A percentile compares a stretch with the other conserved stretches of the same genome.
Evolutionary conservation across 2,329 filamentous ascomycete genomes (phyloP).

Genomic region (Lasiodiplodia hormozganensis): DNA sequence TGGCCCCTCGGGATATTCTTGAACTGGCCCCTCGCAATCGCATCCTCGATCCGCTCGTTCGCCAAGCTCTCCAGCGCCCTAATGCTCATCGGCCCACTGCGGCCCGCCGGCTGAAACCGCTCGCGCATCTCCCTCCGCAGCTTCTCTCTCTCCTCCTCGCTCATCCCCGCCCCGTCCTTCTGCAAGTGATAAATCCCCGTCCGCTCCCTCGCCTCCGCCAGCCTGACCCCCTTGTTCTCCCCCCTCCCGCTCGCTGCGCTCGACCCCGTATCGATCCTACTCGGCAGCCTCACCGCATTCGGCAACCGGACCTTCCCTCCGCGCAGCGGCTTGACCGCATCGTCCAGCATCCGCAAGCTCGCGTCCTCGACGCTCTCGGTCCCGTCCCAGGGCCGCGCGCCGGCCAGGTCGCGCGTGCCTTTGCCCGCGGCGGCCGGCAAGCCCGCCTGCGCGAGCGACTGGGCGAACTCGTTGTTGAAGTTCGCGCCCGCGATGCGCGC

Average conservation of each 20-base stretch:
- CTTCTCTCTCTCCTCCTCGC: constrained; percentile 74
- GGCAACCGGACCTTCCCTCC: background rate
- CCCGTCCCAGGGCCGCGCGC: constrained; percentile 77
- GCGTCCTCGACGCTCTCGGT: constrained; percentile 76
- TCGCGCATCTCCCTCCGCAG: constrained; percentile 78
- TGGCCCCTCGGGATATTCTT: constrained; percentile 81
- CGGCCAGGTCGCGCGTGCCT: constrained; percentile 72
- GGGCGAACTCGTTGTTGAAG: constrained; percentile 61
- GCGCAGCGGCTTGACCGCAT: constrained; percentile 59
- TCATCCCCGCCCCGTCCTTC: constrained; percentile 72
- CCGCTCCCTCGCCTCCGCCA: constrained; percentile 66
- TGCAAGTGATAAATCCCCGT: constrained; percentile 64
- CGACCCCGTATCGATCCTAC: constrained; percentile 53
- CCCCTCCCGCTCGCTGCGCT: constrained; percentile 47
- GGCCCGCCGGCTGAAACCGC: constrained; percentile 75
- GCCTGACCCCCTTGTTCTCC: constrained; percentile 44
- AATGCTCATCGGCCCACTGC: constrained; percentile 77
- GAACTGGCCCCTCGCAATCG: constrained; percentile 91
- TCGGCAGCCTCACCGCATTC: constrained; percentile 36
- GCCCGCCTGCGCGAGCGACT: constrained; percentile 60
- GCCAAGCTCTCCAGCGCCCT: constrained; percentile 82
- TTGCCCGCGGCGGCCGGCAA: constrained; percentile 69
- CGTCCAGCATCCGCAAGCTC: constrained; percentile 78
- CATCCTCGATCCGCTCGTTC: constrained; percentile 92
- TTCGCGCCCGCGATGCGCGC: constrained; percentile 64